Conservation (phyloP, 2,329 filamentous ascomycete species). For the Cladosporium halotolerans region DNA sequence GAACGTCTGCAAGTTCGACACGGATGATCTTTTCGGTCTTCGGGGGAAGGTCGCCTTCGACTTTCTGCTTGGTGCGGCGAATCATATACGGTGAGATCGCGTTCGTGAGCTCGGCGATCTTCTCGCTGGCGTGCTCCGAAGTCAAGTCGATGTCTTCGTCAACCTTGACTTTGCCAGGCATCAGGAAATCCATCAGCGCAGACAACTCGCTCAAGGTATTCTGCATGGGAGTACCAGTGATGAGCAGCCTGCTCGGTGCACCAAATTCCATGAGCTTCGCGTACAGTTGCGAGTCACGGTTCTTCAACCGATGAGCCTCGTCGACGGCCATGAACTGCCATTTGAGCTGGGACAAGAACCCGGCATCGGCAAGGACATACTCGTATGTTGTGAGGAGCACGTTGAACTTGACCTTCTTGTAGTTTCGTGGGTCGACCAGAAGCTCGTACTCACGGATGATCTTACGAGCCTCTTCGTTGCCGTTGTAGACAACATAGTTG, state of each 20-base stretch:
- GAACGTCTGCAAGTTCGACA: constrained; percentile 91
- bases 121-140: constrained; percentile 74
- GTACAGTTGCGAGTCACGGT: constrained; percentile 90
- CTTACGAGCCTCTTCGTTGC: constrained; percentile 75
- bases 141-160: constrained; percentile 83
- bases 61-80: constrained; percentile 91
- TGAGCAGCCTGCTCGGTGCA: constrained; percentile 80
- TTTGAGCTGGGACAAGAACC: constrained; percentile 82
- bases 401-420: constrained; percentile 86
- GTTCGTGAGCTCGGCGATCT: constrained; percentile 77
- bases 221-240: constrained; percentile 95
- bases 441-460: constrained; percentile 90
- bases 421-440: constrained; percentile 59
- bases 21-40: constrained; percentile 99
- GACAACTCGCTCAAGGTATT: constrained; percentile 92
- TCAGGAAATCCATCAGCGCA: constrained; percentile 90
- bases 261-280: constrained; percentile 77
- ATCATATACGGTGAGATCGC: constrained; percentile 92
- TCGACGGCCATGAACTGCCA: constrained; percentile 97
- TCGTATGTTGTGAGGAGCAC: constrained; percentile 97
- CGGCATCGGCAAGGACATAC: constrained; percentile 80
- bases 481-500: constrained; percentile 95
- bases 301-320: constrained; percentile 94
- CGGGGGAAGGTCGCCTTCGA: constrained; percentile 90
- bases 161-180: constrained; percentile 86